Evolutionary conservation across 176 grass and related monocot species (phyloP), one percentile per base, ranked within the genome.

Genomic region (Elaeis guineensis): DNA sequence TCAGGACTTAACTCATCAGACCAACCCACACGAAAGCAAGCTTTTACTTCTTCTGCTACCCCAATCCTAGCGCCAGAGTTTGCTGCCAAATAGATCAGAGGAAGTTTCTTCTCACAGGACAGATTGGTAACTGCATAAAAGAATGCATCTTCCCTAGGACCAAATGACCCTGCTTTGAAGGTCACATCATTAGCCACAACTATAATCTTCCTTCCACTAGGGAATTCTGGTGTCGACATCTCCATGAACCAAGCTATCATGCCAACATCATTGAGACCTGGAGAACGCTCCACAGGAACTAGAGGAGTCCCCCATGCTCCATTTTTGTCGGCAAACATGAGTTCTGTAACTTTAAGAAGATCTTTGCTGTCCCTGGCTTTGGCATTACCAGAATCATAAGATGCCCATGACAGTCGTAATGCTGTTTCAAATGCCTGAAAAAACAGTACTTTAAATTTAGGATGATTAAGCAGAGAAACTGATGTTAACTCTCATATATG

Each of bases 201-300:
- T 64, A 98, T 92, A 68, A 98, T 98, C 49, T 98, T 72, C 65
- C 93, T 77, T 9, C 93, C 93, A 22, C 69, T 51, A 63, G 87
- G 87, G 65, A 92, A 98, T 70, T 98, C 93, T 63, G 87, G 87
- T 62, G 93, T 92, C 57, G 68, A 77, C 76, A 98, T 79, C 82
- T 98, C 89, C 84, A 98, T 83, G 55, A 55, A 75, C 93, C 93
- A 98, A 72, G 93, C 93, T 69, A 98, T 70, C 75, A 98, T 89
- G 49, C 93, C 93, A 26, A 92, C 62, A 75, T 89, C 72, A 66
- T 98, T 98, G 64, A 71, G 59, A 26, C 93, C 82, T 72, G 93
- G 82, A 56, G 75, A 29, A 50, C 93, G 84, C 62, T 82, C 79
- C 55, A 77, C 61, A 67, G 71, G 72, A 79, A 86, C 77, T 77